Base-by-base conservation (phyloP, 805 yeast species). In the Saturnispora hagleri region DNA sequence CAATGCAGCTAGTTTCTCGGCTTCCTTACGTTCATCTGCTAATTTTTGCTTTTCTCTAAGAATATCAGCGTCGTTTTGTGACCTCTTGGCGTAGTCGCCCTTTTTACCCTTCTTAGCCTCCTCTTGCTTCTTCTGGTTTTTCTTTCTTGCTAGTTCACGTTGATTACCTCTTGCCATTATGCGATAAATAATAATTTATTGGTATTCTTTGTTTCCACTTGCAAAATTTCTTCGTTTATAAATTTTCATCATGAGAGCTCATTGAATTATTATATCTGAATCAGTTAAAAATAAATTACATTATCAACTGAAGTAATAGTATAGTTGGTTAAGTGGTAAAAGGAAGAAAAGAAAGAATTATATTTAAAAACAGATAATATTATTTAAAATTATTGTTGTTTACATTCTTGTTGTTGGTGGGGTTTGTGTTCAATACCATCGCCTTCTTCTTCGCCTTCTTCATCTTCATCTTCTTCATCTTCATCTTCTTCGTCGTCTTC, bases 81-180 rank as follows among this genome's bases (percentile, higher is more conserved):
- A 76, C 64, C 97, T 75, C 66, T 88, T 86, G 58, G 76, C 76
- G 38, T 96, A 91, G 64, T 89, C 96, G 27, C 97, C 98, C 7
- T 72, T 76, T 62, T 80, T 80, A 72, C 88, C 86, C 54, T 67
- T 66, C 71, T 84, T 84, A 54, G 77, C 74, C 44, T 79, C 84
- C 56, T 80, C 82, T 62, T 78, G 83, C 69, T 91, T 91, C 73
- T 91, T 93, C 67, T 72, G 66, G 69, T 87, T 88, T 72, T 87
- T 91, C 55, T 82, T 87, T 65, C 99, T 79, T 33, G 97, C 97
- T 60, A 86, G 77, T 41, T 91, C 99, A 68, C 99, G 80, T 71
- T 93, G 98, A 69, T 91, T 93, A 33, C 99, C 99, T 73, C 99
- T 80, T 50, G 96, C 84, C 97, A 91, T 90, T 18, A 20, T 10